A percentile compares a stretch with the other conserved stretches of the same genome.
These are phyloP conservation scores for Thyridium curvatum DNA, from an alignment of 2,329 filamentous ascomycete species.

Conservation along the genomic window DNA sequence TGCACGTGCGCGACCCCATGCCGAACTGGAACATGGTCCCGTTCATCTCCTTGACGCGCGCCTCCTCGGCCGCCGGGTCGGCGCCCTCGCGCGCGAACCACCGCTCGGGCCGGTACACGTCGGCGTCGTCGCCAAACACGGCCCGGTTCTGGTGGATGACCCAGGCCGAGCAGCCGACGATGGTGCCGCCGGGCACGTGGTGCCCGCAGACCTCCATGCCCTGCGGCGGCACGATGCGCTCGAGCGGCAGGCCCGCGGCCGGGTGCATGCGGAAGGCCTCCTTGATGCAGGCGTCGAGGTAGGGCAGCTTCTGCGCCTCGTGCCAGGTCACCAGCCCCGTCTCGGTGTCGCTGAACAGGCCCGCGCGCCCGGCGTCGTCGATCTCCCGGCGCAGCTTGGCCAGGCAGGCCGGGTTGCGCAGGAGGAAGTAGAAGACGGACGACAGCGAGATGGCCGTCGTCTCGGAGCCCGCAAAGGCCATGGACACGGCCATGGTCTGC, in stretches of 20 bases:
- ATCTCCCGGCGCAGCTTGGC: slow-evolving; percentile 53
- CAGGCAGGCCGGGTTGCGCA: slow-evolving; percentile 55
- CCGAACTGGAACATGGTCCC: slow-evolving; percentile 69
- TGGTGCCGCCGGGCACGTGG: slow-evolving; percentile 61
- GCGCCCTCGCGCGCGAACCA: slow-evolving; percentile 45
- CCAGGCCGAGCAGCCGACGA: slow-evolving; percentile 71
- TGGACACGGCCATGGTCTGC: slow-evolving; percentile 64
- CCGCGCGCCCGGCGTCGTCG: slow-evolving; percentile 48
- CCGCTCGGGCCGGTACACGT: slow-evolving; percentile 61
- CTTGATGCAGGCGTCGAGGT: slow-evolving; percentile 72
- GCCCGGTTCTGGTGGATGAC: slow-evolving; percentile 62
- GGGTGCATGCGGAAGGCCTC: slow-evolving; percentile 74
- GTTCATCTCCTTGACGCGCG: slow-evolving; percentile 59
- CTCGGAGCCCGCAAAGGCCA: slow-evolving; percentile 70
- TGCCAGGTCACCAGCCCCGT: slow-evolving; percentile 61
- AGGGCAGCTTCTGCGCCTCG: slow-evolving; percentile 64
- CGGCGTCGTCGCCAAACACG: slow-evolving; percentile 62
- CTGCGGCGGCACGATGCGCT: slow-evolving; percentile 62
- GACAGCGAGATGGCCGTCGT: slow-evolving; percentile 72
- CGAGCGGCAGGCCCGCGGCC: slow-evolving; percentile 64
- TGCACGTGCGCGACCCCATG: slow-evolving; percentile 64
- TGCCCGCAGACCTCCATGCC: slow-evolving; percentile 58
- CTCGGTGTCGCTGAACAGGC: slow-evolving; percentile 42
- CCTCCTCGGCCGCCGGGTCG: slow-evolving; percentile 31
- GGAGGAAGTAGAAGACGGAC: slow-evolving; percentile 67